Evolutionary conservation across 2,329 filamentous ascomycete species (phyloP).

Genomic region (Pseudofabraea citricarpa): DNA sequence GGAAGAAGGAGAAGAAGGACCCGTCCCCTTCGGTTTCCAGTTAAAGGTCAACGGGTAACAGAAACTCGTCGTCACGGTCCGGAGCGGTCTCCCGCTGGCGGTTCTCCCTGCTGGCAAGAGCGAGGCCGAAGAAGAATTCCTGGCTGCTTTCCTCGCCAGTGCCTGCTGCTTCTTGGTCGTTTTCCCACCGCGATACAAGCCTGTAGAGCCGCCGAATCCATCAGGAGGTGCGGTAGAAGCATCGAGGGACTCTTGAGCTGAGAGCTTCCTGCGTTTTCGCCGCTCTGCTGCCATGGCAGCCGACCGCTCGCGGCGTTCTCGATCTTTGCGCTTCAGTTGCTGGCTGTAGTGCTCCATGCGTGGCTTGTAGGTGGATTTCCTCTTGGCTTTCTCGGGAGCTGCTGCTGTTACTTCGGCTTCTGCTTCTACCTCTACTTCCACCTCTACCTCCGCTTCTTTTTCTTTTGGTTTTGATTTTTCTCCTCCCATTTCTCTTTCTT

Average conservation of each 20-base stretch:
- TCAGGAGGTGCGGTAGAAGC: background rate
- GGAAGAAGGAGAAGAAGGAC: too few species aligned
- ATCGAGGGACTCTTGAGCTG: background rate
- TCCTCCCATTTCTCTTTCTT: conserved; percentile 5
- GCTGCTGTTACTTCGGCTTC: conserved; percentile 10
- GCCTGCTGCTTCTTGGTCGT: background rate
- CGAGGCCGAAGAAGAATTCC: background rate
- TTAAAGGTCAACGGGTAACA: conserved; percentile 26
- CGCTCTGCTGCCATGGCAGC: too few species aligned
- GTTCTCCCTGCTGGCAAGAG: background rate
- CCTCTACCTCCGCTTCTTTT: background rate
- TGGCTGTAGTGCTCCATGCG: background rate
- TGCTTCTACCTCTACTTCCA: conserved; percentile 10
- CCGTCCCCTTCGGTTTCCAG: background rate
- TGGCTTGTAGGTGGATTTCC: background rate
- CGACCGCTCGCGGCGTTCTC: background rate
- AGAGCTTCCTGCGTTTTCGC: background rate
- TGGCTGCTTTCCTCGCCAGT: background rate
- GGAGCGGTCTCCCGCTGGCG: conserved; percentile 4
- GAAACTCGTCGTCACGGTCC: conserved; percentile 19
- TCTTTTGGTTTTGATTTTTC: background rate
- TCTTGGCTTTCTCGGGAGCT: background rate
- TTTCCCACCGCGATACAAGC: background rate
- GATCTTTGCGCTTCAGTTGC: background rate
- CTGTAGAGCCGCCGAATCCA: background rate